Conservation (phyloP, 768 basidiomycete species). For the Rhizopogon vinicolor region DNA sequence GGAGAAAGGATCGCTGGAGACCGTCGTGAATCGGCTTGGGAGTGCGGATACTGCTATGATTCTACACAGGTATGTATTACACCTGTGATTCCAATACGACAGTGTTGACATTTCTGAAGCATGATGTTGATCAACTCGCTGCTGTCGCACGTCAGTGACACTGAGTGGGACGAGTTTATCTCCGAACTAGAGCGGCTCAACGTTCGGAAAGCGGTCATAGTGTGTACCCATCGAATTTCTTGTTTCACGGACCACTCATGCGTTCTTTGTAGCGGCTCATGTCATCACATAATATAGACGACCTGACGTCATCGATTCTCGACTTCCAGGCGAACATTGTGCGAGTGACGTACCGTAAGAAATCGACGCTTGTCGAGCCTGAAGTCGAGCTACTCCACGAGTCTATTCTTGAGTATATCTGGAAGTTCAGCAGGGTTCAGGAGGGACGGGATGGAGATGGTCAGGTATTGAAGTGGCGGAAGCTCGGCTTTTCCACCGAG, state of each 20-base stretch:
- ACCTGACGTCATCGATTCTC: constrained; percentile 77
- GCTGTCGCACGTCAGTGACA: constrained; percentile 72
- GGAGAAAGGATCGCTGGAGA: constrained; percentile 67
- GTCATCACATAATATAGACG: constrained; percentile 77
- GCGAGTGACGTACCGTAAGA: constrained; percentile 75
- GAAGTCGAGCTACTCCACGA: constrained; percentile 55
- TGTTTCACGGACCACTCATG: constrained; percentile 7
- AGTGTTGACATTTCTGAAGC: constrained; percentile 30
- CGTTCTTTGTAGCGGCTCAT: constrained; percentile 58
- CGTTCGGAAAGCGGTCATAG: constrained; percentile 77
- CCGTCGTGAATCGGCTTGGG: constrained; percentile 74
- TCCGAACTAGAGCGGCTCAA: constrained; percentile 70
- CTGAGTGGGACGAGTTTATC: constrained; percentile 76
- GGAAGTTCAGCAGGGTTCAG: constrained; percentile 54
- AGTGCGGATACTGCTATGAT: constrained; percentile 85
- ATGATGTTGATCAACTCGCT: constrained; percentile 91
- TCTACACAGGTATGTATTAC: constrained; percentile 58
- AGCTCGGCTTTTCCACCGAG: constrained; percentile 75
- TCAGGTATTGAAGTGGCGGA: constrained; percentile 61
- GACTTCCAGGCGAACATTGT: constrained; percentile 87
- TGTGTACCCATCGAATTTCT: constrained; percentile 33
- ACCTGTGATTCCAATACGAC: not conserved
- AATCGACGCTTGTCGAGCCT: constrained; percentile 72
- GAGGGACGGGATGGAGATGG: constrained; percentile 49
- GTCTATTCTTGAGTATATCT: constrained; percentile 59